Evolutionary conservation across 345 rosid species (phyloP), one percentile per base, ranked within the genome.

Genomic region (Ceriops zippeliana): DNA sequence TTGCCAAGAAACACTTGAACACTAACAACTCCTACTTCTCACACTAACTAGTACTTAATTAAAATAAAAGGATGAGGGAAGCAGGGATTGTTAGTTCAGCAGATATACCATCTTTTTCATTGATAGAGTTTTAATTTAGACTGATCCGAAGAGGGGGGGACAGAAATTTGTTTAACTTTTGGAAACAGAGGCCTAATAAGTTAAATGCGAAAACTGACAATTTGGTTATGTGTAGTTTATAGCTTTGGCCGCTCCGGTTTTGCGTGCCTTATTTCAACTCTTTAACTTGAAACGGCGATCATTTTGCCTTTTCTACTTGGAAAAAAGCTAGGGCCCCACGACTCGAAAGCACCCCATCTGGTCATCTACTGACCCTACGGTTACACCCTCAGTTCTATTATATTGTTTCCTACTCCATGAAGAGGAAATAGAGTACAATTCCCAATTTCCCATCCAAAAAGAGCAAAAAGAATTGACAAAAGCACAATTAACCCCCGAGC

Each of bases 201-300:
- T 66, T 15, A 31, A 31, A 61, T 26, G 4, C 1, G 8, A 58
- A 21, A 21, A 11, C 4, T 58, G 27, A 49, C 34, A 10, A 11
- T n/a, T 74, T 15, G 42, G 28, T 66, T 51, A 21, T 24, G 35
- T 17, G 59, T 52, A 28, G 46, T 47, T 54, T 72, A 53, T 46
- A 27, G 59, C 26, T 56, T 56, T 69, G 66, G 58, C 63, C 61
- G 65, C 73, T 69, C 54, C 9, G 67, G 67, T 51, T 62, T 64
- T 69, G 20, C 73, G 70, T 63, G 74, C 70, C 52, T 62, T 51
- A 35, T 20, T 57, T 74, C 61, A 68, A 32, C 57, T 74, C 61
- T 42, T 24, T 24, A 56, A 10, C 28, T 22, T 56, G 59, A 56
- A 56, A 56, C 59, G 59, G 28, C 30, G 24, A 22, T 24, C 59